Base-by-base conservation (phyloP, 2,329 filamentous ascomycete genomes). In the Biscogniauxia sp. region DNA sequence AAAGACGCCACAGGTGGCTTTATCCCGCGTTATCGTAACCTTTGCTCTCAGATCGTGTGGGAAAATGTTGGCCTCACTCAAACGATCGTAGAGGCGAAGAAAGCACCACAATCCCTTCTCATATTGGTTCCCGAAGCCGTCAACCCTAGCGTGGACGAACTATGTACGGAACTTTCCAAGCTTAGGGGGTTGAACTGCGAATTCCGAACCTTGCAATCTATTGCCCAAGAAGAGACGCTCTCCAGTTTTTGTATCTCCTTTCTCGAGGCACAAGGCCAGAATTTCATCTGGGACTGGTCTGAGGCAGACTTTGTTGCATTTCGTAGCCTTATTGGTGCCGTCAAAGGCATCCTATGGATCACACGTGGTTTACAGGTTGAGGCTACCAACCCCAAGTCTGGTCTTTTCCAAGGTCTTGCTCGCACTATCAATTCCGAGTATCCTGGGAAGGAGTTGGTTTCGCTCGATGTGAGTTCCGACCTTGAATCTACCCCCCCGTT, bases 401-500 rank as follows among this genome's bases (percentile, higher is more conserved):
- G 80, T 1, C 73, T 77, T 0, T 74, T 82, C 20, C 68, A 80
- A n/a, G 81, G 78, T 1, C 68, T 84, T 17, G 75, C 79, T 1
- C 75, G 82, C 20, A 80, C 80, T 0, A 70, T 84, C 8, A 76
- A 79, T 53, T 84, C 82, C 0, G 82, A 84, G 53, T 77, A 82
- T 61, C 72, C 76, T 0, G 72, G 77, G 23, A 23, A 23, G 23
- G 23, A 23, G 23, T 23, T 23, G 23, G 23, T 23, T 23, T 23
- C 23, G 23, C 23, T 23, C 23, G 23, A 23, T 23, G 23, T 23
- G 23, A 23, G 5, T 23, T 23, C 23, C 23, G 23, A 23, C 23
- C 23, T 23, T 23, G 23, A 23, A 23, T 23, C 23, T 23, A 5
- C 5, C 23, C 23, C 23, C 5, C 23, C 23, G 23, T 23, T 23